These are phyloP conservation scores for Heracleum sosnowskyi DNA, from an alignment of 129 eudicot genomes.

Conservation along the genomic window DNA sequence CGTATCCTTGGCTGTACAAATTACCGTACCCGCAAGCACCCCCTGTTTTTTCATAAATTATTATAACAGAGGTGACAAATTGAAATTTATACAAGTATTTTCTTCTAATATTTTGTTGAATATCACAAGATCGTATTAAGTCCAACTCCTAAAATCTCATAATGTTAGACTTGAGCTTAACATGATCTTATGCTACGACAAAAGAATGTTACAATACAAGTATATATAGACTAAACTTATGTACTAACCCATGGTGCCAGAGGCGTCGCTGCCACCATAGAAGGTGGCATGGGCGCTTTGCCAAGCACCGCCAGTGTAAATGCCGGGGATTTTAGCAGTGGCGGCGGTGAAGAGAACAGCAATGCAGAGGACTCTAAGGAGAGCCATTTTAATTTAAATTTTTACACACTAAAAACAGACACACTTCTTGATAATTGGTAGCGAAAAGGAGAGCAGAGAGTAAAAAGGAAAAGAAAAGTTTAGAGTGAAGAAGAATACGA, in stretches of 20 bases:
- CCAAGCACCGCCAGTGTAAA: constrained; percentile 55
- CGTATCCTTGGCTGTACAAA: constrained; percentile 75
- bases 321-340: constrained; percentile 47
- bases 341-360: constrained; percentile 12
- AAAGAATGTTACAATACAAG: no score
- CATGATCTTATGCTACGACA: no score
- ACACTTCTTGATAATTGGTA: neutral
- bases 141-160: no score
- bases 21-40: constrained; percentile 94
- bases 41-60: constrained; percentile 24
- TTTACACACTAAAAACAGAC: neutral
- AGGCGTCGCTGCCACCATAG: constrained; percentile 84
- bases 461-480: constrained; percentile 2
- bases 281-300: constrained; percentile 67
- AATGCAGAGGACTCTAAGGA: constrained; percentile 11
- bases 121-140: no score
- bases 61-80: no score
- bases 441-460: neutral
- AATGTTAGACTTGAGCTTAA: no score
- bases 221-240: neutral
- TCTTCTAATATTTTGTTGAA: no score
- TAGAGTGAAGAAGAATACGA: neutral
- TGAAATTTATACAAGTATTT: no score
- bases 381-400: constrained; percentile 18
- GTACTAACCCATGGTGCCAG: constrained; percentile 75